These are phyloP conservation scores for Plantago lanceolata DNA, from an alignment of 305 asterid genomes.

Conservation along the genomic window DNA sequence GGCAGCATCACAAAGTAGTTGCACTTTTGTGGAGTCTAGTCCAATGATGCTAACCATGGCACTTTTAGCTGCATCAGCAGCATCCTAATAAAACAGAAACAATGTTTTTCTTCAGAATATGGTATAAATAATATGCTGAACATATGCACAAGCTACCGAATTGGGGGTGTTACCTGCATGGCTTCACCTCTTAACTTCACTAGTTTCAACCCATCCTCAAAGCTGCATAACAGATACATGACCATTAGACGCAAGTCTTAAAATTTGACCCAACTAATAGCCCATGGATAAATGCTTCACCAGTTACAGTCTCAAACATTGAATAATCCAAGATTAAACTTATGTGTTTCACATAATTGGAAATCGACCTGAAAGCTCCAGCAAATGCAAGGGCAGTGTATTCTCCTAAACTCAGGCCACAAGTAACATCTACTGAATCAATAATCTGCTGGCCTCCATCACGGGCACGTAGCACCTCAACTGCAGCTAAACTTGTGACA, in stretches of 20 bases:
- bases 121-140: slow-evolving; percentile 6
- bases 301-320: slow-evolving; percentile 5
- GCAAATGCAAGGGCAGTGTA: slow-evolving; percentile 98
- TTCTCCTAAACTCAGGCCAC: slow-evolving; percentile 97
- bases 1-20: slow-evolving; percentile 92
- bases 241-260: slow-evolving; percentile 16
- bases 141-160: slow-evolving; percentile 16
- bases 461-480: slow-evolving; percentile 88
- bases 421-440: slow-evolving; percentile 85
- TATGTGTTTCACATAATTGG: slow-evolving; percentile 5
- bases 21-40: slow-evolving; percentile 89
- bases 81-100: slow-evolving; percentile 49
- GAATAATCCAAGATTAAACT: slow-evolving; percentile 12
- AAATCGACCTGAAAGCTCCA: slow-evolving; percentile 77
- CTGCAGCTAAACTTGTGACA: slow-evolving; percentile 97
- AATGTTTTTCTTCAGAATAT: not conserved
- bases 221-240: slow-evolving; percentile 42
- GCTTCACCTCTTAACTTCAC: slow-evolving; percentile 98
- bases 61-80: slow-evolving; percentile 92
- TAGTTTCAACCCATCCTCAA: slow-evolving; percentile 94
- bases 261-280: slow-evolving; percentile 13
- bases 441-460: slow-evolving; percentile 92
- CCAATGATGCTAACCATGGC: slow-evolving; percentile 98
- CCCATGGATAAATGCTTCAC: not conserved
- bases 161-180: slow-evolving; percentile 65